These are phyloP conservation scores for Rhododendron kiyosumense DNA, from an alignment of 148 eudicot species.

Conservation along the genomic window DNA sequence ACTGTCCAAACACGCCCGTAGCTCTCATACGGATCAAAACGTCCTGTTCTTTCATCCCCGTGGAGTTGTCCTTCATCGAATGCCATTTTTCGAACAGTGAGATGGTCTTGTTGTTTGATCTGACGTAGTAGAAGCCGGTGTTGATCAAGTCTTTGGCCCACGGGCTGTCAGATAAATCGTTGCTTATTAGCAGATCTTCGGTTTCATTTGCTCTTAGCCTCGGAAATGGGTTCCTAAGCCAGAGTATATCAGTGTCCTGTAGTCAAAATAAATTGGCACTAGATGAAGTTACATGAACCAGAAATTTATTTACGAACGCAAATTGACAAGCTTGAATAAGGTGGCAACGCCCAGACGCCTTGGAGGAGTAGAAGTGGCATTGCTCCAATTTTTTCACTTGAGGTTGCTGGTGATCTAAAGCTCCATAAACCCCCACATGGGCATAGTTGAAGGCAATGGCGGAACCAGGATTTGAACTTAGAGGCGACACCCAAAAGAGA, in stretches of 20 bases:
- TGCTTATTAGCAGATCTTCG: conserved; percentile 37
- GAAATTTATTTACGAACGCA: neutral
- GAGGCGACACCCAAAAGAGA: neutral
- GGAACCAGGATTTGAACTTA: too few species aligned
- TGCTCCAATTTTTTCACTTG: neutral
- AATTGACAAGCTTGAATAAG: neutral
- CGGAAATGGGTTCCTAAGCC: conserved; percentile 48
- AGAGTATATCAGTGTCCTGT: conserved; percentile 48
- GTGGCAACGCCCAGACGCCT: neutral
- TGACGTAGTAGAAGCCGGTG: conserved; percentile 47
- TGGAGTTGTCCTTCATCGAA: conserved; percentile 26
- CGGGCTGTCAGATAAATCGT: conserved; percentile 24
- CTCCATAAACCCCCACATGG: neutral
- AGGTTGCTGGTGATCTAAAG: neutral
- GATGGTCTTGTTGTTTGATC: conserved; percentile 38
- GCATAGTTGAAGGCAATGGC: neutral
- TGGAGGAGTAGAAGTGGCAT: neutral
- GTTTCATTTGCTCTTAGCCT: conserved; percentile 18
- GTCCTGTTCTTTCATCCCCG: conserved; percentile 43
- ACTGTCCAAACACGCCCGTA: conserved; percentile 17
- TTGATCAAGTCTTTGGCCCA: conserved; percentile 24
- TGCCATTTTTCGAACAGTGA: conserved; percentile 42
- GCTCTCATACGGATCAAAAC: conserved; percentile 24
- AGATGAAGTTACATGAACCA: neutral
- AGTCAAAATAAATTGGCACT: neutral